Conservation (phyloP, 139 green algal genomes). For the Limnomonas spitsbergensis region DNA sequence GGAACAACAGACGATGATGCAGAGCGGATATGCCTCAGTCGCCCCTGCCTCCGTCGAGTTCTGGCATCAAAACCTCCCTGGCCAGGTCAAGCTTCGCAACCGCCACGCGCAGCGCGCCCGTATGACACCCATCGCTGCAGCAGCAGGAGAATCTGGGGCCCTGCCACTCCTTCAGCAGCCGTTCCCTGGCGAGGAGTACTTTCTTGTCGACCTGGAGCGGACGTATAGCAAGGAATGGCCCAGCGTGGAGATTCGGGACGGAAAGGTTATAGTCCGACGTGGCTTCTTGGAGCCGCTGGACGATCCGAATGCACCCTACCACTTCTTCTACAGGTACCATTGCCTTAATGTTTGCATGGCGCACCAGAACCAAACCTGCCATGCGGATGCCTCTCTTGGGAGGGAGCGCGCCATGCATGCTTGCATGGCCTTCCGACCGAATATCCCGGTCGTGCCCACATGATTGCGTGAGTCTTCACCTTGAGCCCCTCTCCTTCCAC, state of each 20-base stretch:
- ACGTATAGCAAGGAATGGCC: constrained; percentile 9
- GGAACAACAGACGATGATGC: no score
- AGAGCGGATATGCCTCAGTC: no score
- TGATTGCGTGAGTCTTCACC: no score
- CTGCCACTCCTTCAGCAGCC: no score
- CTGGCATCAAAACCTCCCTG: no score
- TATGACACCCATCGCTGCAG: no score
- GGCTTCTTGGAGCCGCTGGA: constrained; percentile 9
- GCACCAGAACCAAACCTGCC: background rate
- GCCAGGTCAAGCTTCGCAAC: no score
- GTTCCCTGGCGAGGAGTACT: constrained; percentile 7
- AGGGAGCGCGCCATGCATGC: background rate
- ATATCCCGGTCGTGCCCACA: background rate
- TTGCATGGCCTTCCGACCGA: no score
- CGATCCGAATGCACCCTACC: constrained; percentile 5
- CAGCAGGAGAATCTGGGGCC: no score
- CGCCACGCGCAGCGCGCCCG: no score
- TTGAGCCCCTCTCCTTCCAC: no score
- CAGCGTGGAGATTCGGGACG: background rate
- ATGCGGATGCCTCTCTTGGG: background rate
- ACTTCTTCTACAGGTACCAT: constrained; percentile 19
- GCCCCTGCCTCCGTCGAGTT: no score
- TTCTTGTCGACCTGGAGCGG: background rate
- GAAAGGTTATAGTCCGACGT: background rate
- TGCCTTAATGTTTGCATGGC: background rate